Evolutionary conservation across 495 filamentous ascomycete species (phyloP).

Genomic region (Trichoderma orchidacearum): DNA sequence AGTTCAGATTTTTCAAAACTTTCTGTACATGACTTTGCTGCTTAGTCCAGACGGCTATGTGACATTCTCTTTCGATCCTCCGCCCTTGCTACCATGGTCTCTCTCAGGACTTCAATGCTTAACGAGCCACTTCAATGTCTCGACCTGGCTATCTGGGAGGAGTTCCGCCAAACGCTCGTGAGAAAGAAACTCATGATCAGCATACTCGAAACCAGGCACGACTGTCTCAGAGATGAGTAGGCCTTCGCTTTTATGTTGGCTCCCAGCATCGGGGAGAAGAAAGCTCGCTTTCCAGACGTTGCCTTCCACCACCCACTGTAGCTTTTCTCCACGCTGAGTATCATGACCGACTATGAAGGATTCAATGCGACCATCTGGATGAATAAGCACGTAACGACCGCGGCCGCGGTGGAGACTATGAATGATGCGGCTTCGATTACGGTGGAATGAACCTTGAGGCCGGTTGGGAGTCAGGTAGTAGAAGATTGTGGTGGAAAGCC

Average conservation of each 20-base stretch:
- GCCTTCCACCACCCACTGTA: constrained; percentile 58
- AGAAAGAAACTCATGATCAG: constrained; percentile 48
- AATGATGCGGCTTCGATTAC: constrained; percentile 43
- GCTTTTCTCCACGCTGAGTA: constrained; percentile 38
- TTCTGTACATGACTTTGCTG: too few species aligned
- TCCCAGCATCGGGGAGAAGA: constrained; percentile 34
- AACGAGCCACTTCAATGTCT: constrained; percentile 36
- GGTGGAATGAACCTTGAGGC: constrained; percentile 45
- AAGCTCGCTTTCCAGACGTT: constrained; percentile 50
- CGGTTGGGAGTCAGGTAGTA: constrained; percentile 46
- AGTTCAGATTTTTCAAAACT: too few species aligned
- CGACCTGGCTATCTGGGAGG: constrained; percentile 28
- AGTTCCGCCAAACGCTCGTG: constrained; percentile 28
- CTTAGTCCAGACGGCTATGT: neutral
- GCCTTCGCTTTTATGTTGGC: constrained; percentile 20
- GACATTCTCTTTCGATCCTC: neutral
- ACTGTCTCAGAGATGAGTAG: constrained; percentile 55
- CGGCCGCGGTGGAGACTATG: constrained; percentile 31
- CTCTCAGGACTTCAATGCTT: neutral
- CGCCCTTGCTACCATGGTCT: neutral
- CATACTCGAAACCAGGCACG: constrained; percentile 51
- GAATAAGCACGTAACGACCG: neutral
- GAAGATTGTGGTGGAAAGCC: constrained; percentile 39
- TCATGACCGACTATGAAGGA: constrained; percentile 47
- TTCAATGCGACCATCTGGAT: constrained; percentile 23